Evolutionary conservation across 306 rosid genomes (phyloP).

Genomic region (Glycyrrhiza uralensis): DNA sequence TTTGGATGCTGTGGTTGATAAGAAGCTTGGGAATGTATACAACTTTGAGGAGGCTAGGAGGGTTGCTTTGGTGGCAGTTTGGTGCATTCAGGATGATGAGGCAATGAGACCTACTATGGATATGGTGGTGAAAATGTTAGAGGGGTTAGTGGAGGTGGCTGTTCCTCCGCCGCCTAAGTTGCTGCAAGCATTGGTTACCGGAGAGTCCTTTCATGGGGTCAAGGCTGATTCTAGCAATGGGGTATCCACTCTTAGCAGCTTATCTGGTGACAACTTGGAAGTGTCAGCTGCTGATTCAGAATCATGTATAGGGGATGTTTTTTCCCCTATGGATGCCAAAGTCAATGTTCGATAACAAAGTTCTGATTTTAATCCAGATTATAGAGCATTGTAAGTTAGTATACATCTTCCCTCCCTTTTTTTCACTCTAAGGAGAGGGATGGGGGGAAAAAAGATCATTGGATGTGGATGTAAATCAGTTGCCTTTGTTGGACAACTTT

Average conservation of each 20-base stretch:
- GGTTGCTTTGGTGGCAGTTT: constrained; percentile 68
- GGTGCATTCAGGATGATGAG: constrained; percentile 95
- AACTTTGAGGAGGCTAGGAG: constrained; percentile 57
- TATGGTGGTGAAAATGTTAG: constrained; percentile 79
- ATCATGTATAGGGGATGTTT: constrained; percentile 42
- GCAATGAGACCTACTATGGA: constrained; percentile 70
- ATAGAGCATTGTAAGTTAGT: constrained; percentile 28
- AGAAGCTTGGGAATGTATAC: constrained; percentile 46
- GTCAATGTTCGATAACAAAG: constrained; percentile 37
- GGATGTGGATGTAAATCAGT: constrained; percentile 29
- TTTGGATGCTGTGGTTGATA: constrained; percentile 53
- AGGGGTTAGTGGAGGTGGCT: constrained; percentile 59
- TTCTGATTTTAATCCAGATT: constrained; percentile 15
- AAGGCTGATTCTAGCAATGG: constrained; percentile 43
- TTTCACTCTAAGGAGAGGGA: constrained; percentile 18
- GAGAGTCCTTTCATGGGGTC: constrained; percentile 65
- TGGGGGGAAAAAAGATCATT: not conserved
- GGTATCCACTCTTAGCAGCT: constrained; percentile 28
- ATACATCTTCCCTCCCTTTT: constrained; percentile 22
- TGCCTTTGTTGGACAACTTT: constrained; percentile 20
- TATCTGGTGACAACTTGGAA: constrained; percentile 40
- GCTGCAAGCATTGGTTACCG: constrained; percentile 77
- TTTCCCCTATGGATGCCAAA: constrained; percentile 39
- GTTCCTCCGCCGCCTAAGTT: constrained; percentile 75
- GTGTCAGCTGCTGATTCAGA: constrained; percentile 53